phyloP scores from a whole-genome alignment of 805 yeast species.

The Saturnispora gosingensis region DNA sequence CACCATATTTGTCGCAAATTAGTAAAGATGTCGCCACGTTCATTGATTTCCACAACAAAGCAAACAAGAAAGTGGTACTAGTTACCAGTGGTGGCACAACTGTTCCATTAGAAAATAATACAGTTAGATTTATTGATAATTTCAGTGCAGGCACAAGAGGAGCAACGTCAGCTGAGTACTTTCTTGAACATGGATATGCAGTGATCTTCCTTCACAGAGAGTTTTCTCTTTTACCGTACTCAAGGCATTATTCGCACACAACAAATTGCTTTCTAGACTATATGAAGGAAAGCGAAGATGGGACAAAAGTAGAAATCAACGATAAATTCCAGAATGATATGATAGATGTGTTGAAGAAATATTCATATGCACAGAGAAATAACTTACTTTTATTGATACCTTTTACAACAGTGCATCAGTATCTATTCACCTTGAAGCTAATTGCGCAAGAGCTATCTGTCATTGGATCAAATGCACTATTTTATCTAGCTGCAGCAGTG shows the following conservation, averaged over 20 bases:
- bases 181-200: conserved; percentile 77
- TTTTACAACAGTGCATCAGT: conserved; percentile 92
- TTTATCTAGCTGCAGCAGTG: conserved; percentile 95
- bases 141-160: conserved; percentile 98
- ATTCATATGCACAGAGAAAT: conserved; percentile 39
- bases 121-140: conserved; percentile 93
- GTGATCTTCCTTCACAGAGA: conserved; percentile 91
- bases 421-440: conserved; percentile 70
- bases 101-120: conserved; percentile 93
- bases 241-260: conserved; percentile 81
- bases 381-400: conserved; percentile 63
- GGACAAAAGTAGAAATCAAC: conserved; percentile 47
- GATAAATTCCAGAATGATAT: conserved; percentile 52
- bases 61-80: conserved; percentile 49
- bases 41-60: conserved; percentile 42
- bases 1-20: conserved; percentile 60
- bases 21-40: conserved; percentile 50
- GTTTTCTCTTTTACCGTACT: conserved; percentile 83
- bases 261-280: conserved; percentile 82
- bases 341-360: conserved; percentile 50
- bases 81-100: conserved; percentile 98
- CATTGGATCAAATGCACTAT: conserved; percentile 51
- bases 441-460: conserved; percentile 52
- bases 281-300: conserved; percentile 43
- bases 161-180: conserved; percentile 89